These are phyloP conservation scores for Metschnikowia matae DNA, from an alignment of 805 yeast species.

Conservation along the genomic window DNA sequence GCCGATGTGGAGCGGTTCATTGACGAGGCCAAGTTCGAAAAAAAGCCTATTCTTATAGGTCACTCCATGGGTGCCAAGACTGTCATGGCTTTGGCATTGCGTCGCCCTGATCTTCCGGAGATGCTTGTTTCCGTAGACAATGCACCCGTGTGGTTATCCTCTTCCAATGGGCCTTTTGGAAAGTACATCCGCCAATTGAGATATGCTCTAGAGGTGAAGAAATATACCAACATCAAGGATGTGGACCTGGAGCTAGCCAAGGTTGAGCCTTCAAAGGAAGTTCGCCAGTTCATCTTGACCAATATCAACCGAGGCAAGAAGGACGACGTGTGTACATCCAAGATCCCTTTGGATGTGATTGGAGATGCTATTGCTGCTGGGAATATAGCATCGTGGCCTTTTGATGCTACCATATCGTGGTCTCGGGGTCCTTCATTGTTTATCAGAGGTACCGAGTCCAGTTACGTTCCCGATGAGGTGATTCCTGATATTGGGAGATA, in stretches of 20 bases:
- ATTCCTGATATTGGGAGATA: slow-evolving; percentile 67
- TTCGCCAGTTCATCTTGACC: slow-evolving; percentile 75
- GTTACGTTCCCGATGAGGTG: slow-evolving; percentile 79
- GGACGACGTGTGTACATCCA: slow-evolving; percentile 42
- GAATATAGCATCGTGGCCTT: slow-evolving; percentile 74
- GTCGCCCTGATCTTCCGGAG: slow-evolving; percentile 58
- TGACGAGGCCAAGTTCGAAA: slow-evolving; percentile 28
- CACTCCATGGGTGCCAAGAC: slow-evolving; percentile 94
- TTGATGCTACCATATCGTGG: slow-evolving; percentile 51
- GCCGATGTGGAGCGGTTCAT: slow-evolving; percentile 81
- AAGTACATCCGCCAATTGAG: slow-evolving; percentile 62
- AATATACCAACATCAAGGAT: slow-evolving; percentile 52
- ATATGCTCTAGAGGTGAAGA: slow-evolving; percentile 47
- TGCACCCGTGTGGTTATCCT: slow-evolving; percentile 69
- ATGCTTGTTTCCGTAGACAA: slow-evolving; percentile 80
- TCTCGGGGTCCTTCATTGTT: slow-evolving; percentile 66
- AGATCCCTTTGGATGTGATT: slow-evolving; percentile 70
- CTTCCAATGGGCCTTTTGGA: slow-evolving; percentile 54
- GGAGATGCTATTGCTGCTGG: slow-evolving; percentile 63
- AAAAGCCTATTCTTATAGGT: slow-evolving; percentile 62
- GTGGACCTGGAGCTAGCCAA: slow-evolving; percentile 61
- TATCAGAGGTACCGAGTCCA: slow-evolving; percentile 71
- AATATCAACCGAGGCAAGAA: slow-evolving; percentile 50
- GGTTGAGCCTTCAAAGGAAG: slow-evolving; percentile 55
- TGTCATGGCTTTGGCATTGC: slow-evolving; percentile 79